Conservation (phyloP, 805 yeast genomes). For the Starmerella sirachaensis region DNA sequence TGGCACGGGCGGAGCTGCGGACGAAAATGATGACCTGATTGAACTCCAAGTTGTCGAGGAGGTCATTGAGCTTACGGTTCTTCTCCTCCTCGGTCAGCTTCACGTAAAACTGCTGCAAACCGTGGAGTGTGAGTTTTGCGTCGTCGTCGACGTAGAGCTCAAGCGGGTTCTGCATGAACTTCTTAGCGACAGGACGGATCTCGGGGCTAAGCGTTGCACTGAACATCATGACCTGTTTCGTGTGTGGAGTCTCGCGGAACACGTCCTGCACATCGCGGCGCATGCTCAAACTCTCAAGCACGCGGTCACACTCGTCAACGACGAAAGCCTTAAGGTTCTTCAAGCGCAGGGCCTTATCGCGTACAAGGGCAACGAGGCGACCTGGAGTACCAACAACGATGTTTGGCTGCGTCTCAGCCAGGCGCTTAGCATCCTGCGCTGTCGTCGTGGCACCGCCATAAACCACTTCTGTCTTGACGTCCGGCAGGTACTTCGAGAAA, state of each 20-base stretch:
- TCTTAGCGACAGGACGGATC: slow-evolving; percentile 92
- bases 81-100: slow-evolving; percentile 83
- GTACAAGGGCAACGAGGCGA: slow-evolving; percentile 84
- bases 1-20: slow-evolving; percentile 80
- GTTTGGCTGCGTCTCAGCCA: slow-evolving; percentile 91
- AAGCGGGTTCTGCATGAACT: slow-evolving; percentile 94
- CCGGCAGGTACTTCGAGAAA: slow-evolving; percentile 97
- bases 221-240: slow-evolving; percentile 98
- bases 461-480: slow-evolving; percentile 90
- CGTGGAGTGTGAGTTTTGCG: slow-evolving; percentile 92
- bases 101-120: slow-evolving; percentile 91
- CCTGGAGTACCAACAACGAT: slow-evolving; percentile 98
- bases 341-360: slow-evolving; percentile 79
- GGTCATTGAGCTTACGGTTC: slow-evolving; percentile 83
- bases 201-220: slow-evolving; percentile 91
- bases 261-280: slow-evolving; percentile 98
- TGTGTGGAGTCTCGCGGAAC: slow-evolving; percentile 94
- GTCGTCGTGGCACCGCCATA: slow-evolving; percentile 88
- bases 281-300: slow-evolving; percentile 82
- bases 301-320: slow-evolving; percentile 97
- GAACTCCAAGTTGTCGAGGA: slow-evolving; percentile 87
- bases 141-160: slow-evolving; percentile 97
- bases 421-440: slow-evolving; percentile 65
- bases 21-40: slow-evolving; percentile 97
- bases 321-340: slow-evolving; percentile 88